These are phyloP conservation scores for Salix exigua DNA, from an alignment of 345 rosid genomes.

Conservation along the genomic window DNA sequence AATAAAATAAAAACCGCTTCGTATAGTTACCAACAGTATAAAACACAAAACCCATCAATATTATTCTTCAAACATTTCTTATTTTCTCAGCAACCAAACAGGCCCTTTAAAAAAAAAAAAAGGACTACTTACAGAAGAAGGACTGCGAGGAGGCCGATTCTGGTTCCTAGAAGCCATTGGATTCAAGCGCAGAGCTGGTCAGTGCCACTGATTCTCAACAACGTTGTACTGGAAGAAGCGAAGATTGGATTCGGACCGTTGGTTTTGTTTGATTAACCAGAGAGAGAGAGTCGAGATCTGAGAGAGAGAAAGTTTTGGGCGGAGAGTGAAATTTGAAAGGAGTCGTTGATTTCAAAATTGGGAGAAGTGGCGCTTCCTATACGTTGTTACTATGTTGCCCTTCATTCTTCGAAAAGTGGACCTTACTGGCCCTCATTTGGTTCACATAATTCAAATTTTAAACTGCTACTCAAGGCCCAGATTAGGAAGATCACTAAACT, in stretches of 20 bases:
- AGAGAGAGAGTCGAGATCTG: background rate
- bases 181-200: background rate
- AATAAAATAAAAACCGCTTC: background rate
- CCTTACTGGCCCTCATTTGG: background rate
- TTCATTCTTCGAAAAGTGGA: background rate
- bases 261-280: background rate
- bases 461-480: background rate
- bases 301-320: conserved; percentile 11
- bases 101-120: no score
- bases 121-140: conserved; percentile 46
- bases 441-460: background rate
- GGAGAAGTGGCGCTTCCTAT: conserved; percentile 32
- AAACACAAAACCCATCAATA: background rate
- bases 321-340: conserved; percentile 36
- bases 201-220: background rate
- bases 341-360: conserved; percentile 14
- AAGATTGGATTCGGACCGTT: background rate
- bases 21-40: background rate
- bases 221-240: background rate
- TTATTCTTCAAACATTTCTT: background rate
- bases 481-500: background rate
- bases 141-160: conserved; percentile 78
- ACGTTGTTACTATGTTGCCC: background rate
- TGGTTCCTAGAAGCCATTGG: conserved; percentile 68
- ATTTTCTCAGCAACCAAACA: conserved; percentile 3